Evolutionary conservation across 805 yeast genomes (phyloP).

Genomic region (Pichia ethanolica): DNA sequence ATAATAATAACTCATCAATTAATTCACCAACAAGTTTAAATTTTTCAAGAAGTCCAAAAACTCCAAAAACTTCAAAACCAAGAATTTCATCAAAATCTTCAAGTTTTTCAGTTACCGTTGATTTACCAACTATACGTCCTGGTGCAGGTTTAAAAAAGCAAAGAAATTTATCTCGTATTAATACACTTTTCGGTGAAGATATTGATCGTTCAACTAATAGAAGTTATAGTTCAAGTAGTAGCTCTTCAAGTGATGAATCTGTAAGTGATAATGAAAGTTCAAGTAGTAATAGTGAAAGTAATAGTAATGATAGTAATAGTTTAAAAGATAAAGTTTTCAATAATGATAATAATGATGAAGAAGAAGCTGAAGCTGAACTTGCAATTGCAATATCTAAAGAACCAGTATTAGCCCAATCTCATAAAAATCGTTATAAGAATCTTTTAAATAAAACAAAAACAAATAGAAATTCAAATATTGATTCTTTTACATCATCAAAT

Average conservation of each 20-base stretch:
- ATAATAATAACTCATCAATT: too few species aligned
- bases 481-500: too few species aligned
- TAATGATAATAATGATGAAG: neutral
- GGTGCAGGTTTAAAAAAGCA: slow-evolving; percentile 3
- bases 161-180: neutral
- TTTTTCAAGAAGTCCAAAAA: neutral
- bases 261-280: neutral
- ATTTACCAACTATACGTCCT: slow-evolving; percentile 8
- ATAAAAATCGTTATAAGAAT: too few species aligned
- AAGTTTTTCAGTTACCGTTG: slow-evolving; percentile 2
- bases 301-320: neutral
- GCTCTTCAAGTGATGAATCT: neutral
- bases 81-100: neutral
- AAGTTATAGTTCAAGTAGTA: neutral
- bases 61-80: neutral
- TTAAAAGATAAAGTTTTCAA: neutral
- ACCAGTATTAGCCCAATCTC: too few species aligned
- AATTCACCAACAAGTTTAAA: neutral
- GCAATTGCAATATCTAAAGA: too few species aligned
- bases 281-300: neutral
- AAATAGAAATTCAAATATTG: too few species aligned
- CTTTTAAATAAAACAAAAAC: too few species aligned
- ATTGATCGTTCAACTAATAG: neutral
- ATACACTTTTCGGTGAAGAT: neutral
- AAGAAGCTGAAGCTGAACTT: too few species aligned